phyloP scores from a whole-genome alignment of 805 yeast species.

The Ogataea corticis region DNA sequence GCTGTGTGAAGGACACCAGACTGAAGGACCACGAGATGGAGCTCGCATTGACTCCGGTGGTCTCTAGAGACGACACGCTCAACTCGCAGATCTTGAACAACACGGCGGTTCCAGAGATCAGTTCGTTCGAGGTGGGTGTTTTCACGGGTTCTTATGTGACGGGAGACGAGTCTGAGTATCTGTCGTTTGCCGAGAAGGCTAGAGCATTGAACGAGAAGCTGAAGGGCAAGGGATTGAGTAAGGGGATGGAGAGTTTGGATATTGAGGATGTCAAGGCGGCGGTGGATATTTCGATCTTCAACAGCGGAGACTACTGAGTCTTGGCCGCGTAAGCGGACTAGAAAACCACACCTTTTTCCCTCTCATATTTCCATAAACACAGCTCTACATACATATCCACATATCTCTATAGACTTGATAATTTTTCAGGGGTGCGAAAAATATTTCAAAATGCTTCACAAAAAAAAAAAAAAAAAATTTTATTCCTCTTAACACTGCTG shows the following conservation, averaged over 20 bases:
- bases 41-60: slow-evolving; percentile 37
- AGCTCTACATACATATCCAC: no score
- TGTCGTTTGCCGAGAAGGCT: slow-evolving; percentile 77
- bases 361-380: no score
- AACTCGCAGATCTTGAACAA: slow-evolving; percentile 27
- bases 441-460: slow-evolving; percentile 2
- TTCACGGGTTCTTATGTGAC: slow-evolving; percentile 94
- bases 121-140: slow-evolving; percentile 90
- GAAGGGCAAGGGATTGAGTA: slow-evolving; percentile 42
- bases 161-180: slow-evolving; percentile 84
- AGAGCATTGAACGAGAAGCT: slow-evolving; percentile 74
- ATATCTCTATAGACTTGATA: not conserved
- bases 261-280: slow-evolving; percentile 78
- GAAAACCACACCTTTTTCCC: no score
- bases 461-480: not conserved
- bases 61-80: slow-evolving; percentile 33
- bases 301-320: slow-evolving; percentile 50
- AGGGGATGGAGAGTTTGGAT: slow-evolving; percentile 34
- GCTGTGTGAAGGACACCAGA: slow-evolving; percentile 52
- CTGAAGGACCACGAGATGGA: slow-evolving; percentile 34
- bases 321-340: no score
- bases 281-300: slow-evolving; percentile 56
- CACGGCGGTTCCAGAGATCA: slow-evolving; percentile 37
- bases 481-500: no score
- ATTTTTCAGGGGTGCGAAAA: slow-evolving; percentile 4